phyloP scores from a whole-genome alignment of 352 stramenopile genomes.

The Pythium aquatile region DNA sequence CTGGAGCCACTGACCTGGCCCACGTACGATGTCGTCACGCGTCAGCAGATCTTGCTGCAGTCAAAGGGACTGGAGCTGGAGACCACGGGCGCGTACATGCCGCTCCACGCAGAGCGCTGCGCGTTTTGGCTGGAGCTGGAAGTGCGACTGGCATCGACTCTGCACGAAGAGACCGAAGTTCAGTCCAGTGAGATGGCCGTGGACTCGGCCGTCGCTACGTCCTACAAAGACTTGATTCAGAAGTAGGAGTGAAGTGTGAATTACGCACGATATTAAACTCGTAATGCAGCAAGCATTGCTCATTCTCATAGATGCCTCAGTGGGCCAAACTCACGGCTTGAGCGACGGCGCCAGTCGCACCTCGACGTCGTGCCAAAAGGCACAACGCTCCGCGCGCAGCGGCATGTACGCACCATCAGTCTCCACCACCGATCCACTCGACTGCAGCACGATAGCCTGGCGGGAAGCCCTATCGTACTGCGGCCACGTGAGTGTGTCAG shows the following conservation, averaged over 20 bases:
- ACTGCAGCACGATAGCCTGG: constrained; percentile 14
- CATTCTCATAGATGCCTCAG: too few relatives aligned
- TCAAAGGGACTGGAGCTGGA: constrained; percentile 4
- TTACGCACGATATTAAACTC: too few relatives aligned
- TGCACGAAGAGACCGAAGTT: neutral
- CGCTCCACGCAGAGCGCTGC: constrained; percentile 10
- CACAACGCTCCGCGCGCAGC: constrained; percentile 9
- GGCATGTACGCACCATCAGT: constrained; percentile 6
- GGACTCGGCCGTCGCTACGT: too few relatives aligned
- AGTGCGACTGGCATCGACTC: constrained; percentile 5
- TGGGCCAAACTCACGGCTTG: too few relatives aligned
- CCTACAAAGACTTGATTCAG: too few relatives aligned
- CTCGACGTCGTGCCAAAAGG: constrained; percentile 16
- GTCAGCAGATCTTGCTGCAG: constrained; percentile 17
- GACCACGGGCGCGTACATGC: constrained; percentile 7
- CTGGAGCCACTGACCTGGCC: constrained; percentile 2
- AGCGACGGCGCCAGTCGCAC: constrained; percentile 10
- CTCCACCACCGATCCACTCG: constrained; percentile 9
- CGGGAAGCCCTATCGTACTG: neutral
- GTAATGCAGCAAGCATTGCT: too few relatives aligned
- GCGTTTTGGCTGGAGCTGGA: constrained; percentile 15
- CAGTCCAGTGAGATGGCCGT: too few relatives aligned
- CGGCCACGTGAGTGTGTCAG: neutral
- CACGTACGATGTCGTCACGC: neutral
- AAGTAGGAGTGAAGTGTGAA: too few relatives aligned